Percentiles rank a stretch among this genome's conserved stretches.
phyloP scores from a whole-genome alignment of 176 grass and related monocot species.

The Metroxylon sagu region DNA sequence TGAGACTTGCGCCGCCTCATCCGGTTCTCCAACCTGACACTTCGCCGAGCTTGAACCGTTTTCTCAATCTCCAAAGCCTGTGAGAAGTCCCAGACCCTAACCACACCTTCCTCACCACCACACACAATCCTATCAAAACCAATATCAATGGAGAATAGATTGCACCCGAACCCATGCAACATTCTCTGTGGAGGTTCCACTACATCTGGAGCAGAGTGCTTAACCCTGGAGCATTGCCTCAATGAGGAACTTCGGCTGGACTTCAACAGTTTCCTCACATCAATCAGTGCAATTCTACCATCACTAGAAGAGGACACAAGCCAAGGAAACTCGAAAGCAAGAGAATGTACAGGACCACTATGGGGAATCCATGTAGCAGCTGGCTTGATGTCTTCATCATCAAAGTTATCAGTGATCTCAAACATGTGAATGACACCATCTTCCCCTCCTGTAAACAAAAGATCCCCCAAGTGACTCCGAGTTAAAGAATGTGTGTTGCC shows the following conservation, averaged over 20 bases:
- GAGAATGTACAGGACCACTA: slow-evolving; percentile 60
- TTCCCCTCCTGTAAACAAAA: slow-evolving; percentile 82
- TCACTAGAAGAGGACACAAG: slow-evolving; percentile 76
- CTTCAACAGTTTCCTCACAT: slow-evolving; percentile 67
- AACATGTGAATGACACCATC: slow-evolving; percentile 77
- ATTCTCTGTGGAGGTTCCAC: slow-evolving; percentile 77
- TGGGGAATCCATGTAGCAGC: slow-evolving; percentile 82
- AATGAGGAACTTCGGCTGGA: slow-evolving; percentile 18
- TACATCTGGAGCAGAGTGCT: slow-evolving; percentile 28
- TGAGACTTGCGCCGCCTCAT: slow-evolving; percentile 78
- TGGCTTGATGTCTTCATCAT: slow-evolving; percentile 52
- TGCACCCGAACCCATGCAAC: slow-evolving; percentile 82
- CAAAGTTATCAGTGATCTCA: slow-evolving; percentile 23
- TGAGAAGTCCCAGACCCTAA: slow-evolving; percentile 91
- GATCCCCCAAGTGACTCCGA: slow-evolving; percentile 43
- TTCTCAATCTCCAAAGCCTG: slow-evolving; percentile 76
- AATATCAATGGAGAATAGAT: slow-evolving; percentile 60
- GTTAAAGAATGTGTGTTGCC: slow-evolving; percentile 65
- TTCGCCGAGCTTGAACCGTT: slow-evolving; percentile 54
- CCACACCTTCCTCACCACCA: slow-evolving; percentile 74
- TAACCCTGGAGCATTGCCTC: slow-evolving; percentile 24
- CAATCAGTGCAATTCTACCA: slow-evolving; percentile 70
- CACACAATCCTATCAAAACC: slow-evolving; percentile 83
- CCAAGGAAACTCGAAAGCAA: slow-evolving; percentile 95
- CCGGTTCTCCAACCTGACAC: slow-evolving; percentile 69